Percentiles rank a stretch among this genome's conserved stretches.
Evolutionary conservation across 192 early-diverging fungal genomes (phyloP).

Genomic region (Polychytrium aggregatum): DNA sequence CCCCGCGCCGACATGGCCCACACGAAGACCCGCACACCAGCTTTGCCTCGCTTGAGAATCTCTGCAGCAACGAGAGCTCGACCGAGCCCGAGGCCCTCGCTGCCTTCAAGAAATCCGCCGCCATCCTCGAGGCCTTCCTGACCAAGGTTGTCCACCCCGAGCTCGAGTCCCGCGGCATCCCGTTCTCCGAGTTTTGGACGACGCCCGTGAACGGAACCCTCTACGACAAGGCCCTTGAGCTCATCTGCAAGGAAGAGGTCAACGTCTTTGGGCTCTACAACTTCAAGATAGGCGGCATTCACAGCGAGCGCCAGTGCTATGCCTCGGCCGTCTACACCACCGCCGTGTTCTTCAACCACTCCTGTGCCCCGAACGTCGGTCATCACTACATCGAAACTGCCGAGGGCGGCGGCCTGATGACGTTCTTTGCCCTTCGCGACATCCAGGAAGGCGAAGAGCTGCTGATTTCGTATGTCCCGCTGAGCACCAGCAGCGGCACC

Average conservation of each 20-base stretch:
- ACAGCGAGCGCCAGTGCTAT: slow-evolving; percentile 21
- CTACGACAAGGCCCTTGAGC: slow-evolving; percentile 5
- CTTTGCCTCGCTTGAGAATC: slow-evolving; percentile 1
- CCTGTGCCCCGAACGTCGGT: slow-evolving; percentile 32
- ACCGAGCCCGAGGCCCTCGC: background rate
- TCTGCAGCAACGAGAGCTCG: background rate
- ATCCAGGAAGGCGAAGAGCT: slow-evolving; percentile 19
- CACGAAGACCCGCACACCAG: background rate
- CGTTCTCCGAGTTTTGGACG: background rate
- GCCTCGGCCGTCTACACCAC: slow-evolving; percentile 22
- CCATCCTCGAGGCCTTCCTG: background rate
- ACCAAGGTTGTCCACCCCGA: background rate
- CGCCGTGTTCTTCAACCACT: slow-evolving; percentile 41
- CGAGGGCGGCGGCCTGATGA: slow-evolving; percentile 8
- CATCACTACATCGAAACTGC: slow-evolving; percentile 4
- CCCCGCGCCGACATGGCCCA: background rate
- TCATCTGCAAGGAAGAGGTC: slow-evolving; percentile 41
- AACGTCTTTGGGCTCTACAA: slow-evolving; percentile 41
- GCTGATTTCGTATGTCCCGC: slow-evolving; percentile 26
- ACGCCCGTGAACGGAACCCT: background rate
- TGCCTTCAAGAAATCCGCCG: slow-evolving; percentile 3
- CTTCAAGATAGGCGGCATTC: slow-evolving; percentile 9
- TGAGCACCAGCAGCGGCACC: background rate
- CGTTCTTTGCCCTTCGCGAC: slow-evolving; percentile 25
- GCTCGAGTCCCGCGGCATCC: background rate